Percentiles rank a stretch among this genome's conserved stretches.
These are phyloP conservation scores for Tripterygium wilfordii DNA, from an alignment of 177 flowering plant genomes.

Conservation along the genomic window DNA sequence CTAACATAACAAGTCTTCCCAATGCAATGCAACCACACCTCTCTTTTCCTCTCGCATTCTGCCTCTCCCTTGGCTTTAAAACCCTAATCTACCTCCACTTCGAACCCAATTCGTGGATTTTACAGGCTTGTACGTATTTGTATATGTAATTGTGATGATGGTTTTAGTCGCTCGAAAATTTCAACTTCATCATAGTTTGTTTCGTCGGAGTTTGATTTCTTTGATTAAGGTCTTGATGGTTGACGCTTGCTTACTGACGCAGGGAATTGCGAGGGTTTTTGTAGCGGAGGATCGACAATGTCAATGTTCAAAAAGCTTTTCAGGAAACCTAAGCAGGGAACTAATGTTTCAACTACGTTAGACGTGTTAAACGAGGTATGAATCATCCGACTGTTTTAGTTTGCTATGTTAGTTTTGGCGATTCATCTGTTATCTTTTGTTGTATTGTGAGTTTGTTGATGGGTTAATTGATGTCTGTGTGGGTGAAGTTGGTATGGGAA, in stretches of 20 bases:
- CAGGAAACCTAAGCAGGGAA: conserved; percentile 51
- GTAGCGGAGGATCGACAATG: conserved; percentile 10
- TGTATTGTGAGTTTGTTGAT: too few relatives aligned
- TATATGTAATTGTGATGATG: too few relatives aligned
- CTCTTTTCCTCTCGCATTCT: not conserved
- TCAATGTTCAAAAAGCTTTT: conserved; percentile 51
- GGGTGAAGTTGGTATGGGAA: too few relatives aligned
- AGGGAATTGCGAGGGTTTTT: conserved; percentile 7
- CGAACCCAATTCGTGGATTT: not conserved
- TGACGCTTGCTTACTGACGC: not conserved
- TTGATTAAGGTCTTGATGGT: not conserved
- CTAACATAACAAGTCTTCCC: conserved; percentile 17
- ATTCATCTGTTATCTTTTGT: too few relatives aligned
- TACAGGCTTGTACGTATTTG: conserved; percentile 6
- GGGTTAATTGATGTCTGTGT: too few relatives aligned
- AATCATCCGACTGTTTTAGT: not conserved
- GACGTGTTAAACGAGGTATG: conserved; percentile 55
- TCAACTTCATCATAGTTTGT: not conserved
- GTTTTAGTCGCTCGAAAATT: too few relatives aligned
- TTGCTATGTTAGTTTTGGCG: too few relatives aligned
- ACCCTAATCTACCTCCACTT: conserved; percentile 2
- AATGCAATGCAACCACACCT: not conserved
- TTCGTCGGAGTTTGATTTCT: not conserved
- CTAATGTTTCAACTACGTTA: conserved; percentile 39
- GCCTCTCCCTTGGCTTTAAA: not conserved